Percentiles rank a stretch among this genome's conserved stretches.
These are phyloP conservation scores for Annulohypoxylon stygium DNA, from an alignment of 495 filamentous ascomycete genomes.

Conservation along the genomic window DNA sequence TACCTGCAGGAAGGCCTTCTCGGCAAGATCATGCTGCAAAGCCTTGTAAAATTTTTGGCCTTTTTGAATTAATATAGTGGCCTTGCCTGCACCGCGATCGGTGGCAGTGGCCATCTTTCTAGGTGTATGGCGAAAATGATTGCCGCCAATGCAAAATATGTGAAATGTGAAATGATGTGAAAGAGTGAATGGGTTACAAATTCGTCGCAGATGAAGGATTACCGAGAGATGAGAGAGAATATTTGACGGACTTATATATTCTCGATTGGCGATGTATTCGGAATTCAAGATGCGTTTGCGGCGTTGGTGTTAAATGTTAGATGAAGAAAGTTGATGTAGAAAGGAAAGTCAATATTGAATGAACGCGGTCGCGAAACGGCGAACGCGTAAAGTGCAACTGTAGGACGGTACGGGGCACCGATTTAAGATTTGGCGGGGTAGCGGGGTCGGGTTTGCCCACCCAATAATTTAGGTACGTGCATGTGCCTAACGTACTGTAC, in stretches of 20 bases:
- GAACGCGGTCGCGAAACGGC: not conserved
- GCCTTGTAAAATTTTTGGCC: conserved; percentile 13
- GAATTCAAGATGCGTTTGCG: not conserved
- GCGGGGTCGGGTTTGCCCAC: not conserved
- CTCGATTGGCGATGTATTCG: no score
- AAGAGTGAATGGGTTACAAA: not conserved
- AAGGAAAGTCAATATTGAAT: not conserved
- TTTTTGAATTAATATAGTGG: conserved; percentile 1
- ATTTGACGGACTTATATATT: no score
- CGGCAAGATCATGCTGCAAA: conserved; percentile 10
- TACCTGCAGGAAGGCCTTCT: conserved; percentile 23
- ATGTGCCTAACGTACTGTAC: not conserved
- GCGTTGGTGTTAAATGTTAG: not conserved
- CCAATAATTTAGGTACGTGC: not conserved
- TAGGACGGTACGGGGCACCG: no score
- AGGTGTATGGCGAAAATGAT: not conserved
- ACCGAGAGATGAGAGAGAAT: no score
- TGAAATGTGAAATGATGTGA: not conserved
- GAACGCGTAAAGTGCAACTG: conserved; percentile 33
- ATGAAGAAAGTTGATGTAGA: not conserved
- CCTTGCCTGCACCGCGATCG: not conserved
- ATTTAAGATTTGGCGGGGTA: conserved; percentile 29
- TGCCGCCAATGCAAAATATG: not conserved
- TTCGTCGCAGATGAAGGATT: no score
- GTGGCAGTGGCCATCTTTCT: conserved; percentile 21